Evolutionary conservation across 2,329 filamentous ascomycete genomes (phyloP), one percentile per base, ranked within the genome.

Genomic region (Alternaria brassicae): DNA sequence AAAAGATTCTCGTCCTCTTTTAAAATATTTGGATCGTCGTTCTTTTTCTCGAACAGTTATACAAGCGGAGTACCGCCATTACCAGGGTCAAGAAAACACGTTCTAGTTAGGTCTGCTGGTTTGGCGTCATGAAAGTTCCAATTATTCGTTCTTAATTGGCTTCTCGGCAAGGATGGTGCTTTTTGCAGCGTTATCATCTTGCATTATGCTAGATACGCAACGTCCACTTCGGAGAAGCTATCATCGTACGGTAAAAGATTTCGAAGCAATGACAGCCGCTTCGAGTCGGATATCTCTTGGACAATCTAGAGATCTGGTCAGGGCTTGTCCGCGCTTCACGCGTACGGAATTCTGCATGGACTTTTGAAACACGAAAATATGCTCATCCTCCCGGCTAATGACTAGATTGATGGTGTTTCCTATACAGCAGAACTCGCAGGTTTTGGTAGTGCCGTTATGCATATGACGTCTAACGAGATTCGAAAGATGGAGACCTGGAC

Each of bases 341-440:
- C 54, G 9, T 53, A 40, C 25, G 58, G 54, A 3, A 59, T 64
- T 9, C 52, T 64, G 12, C 61, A 64, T 51, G 61, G 61, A 28
- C 58, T 61, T 25, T 36, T 64, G 52, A 64, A 64, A 15, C 54
- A 59, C 40, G 55, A 64, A n/a, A 64, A 61, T 37, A 58, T 64
- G 10, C 42, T 64, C 12, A 59, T 61, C 6, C 44, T 64, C 42
- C 51, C 39, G 10, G 17, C 21, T 6, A 42, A 41, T 30, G 45
- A 7, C 9, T 5, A 54, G 61, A 36, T 64, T 3, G 15, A 36
- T 0, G 15, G 15, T 36, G 17, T 36, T 17, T n/a, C 34, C n/a
- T 36, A 36, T 7, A 36, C 34, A 7, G 34, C 34, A 15, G 17
- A 36, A 17, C 34, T 36, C 3, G 34, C 34, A 2, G 34, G 17